Base-by-base conservation (phyloP, 495 filamentous ascomycete genomes). In the Aspergillus egyptiacus region DNA sequence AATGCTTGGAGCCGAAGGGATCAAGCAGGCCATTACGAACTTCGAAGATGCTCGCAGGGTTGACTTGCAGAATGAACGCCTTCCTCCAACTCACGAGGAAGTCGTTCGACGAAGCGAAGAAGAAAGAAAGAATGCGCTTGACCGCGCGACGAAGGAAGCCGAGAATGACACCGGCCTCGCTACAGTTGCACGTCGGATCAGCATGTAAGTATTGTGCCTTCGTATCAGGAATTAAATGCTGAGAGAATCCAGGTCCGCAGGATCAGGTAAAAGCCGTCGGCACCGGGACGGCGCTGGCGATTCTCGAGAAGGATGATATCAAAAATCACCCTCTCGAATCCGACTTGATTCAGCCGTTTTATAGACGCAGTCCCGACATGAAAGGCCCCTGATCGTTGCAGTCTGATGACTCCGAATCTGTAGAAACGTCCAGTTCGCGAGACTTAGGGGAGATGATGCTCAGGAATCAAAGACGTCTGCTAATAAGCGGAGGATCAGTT, bases 41-140 rank as follows among this genome's bases (percentile, higher is more conserved):
- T 98, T 98, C 54, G 93, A 98, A 65, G 93, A 98, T 65, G 93
- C 93, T n/a, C 77, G 90, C 39, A 96, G 95, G 74, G 94, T 98
- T 22, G 93, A 98, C 74, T 60, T 96, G 51, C 91, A 96, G 70
- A 98, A 98, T 63, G 93, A 98, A 73, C 81, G 85, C 47, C 69
- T 97, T 53, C 93, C 93, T 30, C 93, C 93, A 5, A 89, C 76
- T 55, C 88, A 95, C 49, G 93, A 97, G 46, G 93, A 98, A 63
- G 89, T 97, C 11, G 73, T 81, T 25, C 80, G 80, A 61, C 86
- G 84, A 59, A 84, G 78, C 44, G 84, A 89, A 50, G 85, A 88
- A 59, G 86, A 87, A 39, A 77, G 87, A 54, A 78, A 82, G 23
- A 78, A 86, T 67, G 93, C 93, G 6, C 66, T 98, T 53, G 87